Percentiles rank a stretch among this genome's conserved stretches.
phyloP scores from a whole-genome alignment of 306 rosid species.

The Dalbergia oliveri region DNA sequence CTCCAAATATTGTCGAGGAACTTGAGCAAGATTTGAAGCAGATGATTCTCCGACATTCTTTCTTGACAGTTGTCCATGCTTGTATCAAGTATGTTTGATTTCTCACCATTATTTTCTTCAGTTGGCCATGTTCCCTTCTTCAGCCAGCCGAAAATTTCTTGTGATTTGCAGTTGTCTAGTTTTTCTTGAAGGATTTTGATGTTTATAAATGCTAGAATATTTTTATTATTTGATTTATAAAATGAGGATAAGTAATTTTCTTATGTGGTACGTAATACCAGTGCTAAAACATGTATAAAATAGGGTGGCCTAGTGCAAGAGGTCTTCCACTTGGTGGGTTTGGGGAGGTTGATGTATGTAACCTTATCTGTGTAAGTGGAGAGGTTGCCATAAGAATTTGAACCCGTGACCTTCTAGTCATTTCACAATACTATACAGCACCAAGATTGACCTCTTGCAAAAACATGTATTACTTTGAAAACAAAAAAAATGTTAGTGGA shows the following conservation, averaged over 20 bases:
- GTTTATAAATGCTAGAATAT: constrained; percentile 17
- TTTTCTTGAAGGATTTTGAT: constrained; percentile 3
- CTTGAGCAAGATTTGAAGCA: constrained; percentile 92
- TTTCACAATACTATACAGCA: too few relatives aligned
- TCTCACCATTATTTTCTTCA: constrained; percentile 39
- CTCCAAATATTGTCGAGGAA: constrained; percentile 83
- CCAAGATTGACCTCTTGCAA: neutral
- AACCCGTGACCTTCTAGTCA: too few relatives aligned
- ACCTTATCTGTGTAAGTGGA: too few relatives aligned
- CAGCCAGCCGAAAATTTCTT: constrained; percentile 31
- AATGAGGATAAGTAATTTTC: constrained; percentile 36
- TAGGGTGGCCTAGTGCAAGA: too few relatives aligned
- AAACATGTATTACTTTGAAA: neutral
- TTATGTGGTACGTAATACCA: constrained; percentile 1
- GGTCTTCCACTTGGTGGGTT: too few relatives aligned
- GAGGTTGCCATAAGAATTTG: too few relatives aligned
- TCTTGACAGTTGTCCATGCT: constrained; percentile 98
- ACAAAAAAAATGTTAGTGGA: neutral
- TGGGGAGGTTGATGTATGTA: too few relatives aligned
- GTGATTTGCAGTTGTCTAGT: constrained; percentile 14
- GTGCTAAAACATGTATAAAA: neutral
- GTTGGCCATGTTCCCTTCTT: constrained; percentile 32
- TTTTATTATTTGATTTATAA: neutral
- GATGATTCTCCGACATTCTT: constrained; percentile 92
- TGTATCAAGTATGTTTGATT: constrained; percentile 79